A percentile compares a stretch with the other conserved stretches of the same genome.
Evolutionary conservation across 1,284 basidiomycete genomes (phyloP).

Genomic region (Leccinum subrobustum): DNA sequence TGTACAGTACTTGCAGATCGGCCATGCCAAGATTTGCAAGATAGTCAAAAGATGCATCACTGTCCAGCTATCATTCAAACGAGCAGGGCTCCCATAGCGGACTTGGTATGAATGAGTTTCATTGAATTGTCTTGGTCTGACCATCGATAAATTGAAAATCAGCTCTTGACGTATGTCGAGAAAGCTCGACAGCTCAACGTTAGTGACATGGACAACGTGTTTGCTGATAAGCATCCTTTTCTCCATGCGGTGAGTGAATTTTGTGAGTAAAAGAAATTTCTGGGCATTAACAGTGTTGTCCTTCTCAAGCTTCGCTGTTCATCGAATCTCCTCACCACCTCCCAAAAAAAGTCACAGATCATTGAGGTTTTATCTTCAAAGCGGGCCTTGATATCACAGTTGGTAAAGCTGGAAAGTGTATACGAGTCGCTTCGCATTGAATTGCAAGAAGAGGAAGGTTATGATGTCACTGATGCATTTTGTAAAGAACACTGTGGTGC

Average conservation of each 20-base stretch:
- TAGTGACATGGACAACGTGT: background rate
- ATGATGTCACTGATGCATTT: background rate
- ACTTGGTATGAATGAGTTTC: background rate
- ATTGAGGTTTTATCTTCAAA: background rate
- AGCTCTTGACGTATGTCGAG: background rate
- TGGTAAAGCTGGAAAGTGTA: background rate
- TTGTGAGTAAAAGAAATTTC: background rate
- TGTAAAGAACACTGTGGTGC: background rate
- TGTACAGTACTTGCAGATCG: background rate
- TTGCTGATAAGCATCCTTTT: constrained; percentile 1
- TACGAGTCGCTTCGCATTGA: background rate
- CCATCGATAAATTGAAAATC: background rate
- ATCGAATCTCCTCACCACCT: background rate
- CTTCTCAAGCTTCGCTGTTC: background rate
- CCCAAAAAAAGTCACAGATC: background rate
- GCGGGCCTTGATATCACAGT: background rate
- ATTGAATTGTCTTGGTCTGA: background rate
- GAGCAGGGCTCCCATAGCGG: background rate
- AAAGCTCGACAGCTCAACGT: background rate
- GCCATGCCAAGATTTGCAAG: background rate
- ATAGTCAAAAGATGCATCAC: background rate
- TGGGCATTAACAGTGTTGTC: background rate
- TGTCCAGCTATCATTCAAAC: background rate
- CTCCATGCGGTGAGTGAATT: background rate
- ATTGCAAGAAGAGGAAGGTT: background rate